Conservation (phyloP, 2,329 filamentous ascomycete species). For the Westerdykella sp. region DNA sequence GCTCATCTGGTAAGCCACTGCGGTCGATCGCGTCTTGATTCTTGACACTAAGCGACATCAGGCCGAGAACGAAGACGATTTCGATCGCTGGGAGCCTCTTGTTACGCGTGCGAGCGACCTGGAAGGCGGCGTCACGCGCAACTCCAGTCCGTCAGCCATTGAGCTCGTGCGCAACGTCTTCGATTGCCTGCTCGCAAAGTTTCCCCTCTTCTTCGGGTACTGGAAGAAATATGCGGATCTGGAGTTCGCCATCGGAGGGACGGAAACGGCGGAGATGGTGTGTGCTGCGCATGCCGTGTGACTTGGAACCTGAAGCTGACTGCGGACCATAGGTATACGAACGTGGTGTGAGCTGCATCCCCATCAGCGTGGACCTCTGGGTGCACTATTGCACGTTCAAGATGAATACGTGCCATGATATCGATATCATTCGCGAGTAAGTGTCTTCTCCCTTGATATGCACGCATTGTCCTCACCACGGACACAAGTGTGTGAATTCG, state of each 20-base stretch:
- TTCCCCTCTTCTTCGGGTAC: slow-evolving; percentile 92
- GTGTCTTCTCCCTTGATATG: slow-evolving; percentile 46
- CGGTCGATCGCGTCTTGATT: background rate
- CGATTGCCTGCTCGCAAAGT: slow-evolving; percentile 89
- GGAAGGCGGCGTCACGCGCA: slow-evolving; percentile 90
- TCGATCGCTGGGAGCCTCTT: slow-evolving; percentile 91
- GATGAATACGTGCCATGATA: slow-evolving; percentile 91
- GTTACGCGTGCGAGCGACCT: slow-evolving; percentile 75
- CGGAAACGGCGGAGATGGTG: slow-evolving; percentile 96
- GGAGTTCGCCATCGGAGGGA: slow-evolving; percentile 93
- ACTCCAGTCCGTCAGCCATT: slow-evolving; percentile 91
- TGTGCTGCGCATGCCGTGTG: slow-evolving; percentile 3
- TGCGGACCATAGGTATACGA: slow-evolving; percentile 70
- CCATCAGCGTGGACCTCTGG: slow-evolving; percentile 93
- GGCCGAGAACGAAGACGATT: slow-evolving; percentile 74
- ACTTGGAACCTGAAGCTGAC: background rate
- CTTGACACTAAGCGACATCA: slow-evolving; percentile 21
- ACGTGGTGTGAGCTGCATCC: slow-evolving; percentile 86
- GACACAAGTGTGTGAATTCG: background rate
- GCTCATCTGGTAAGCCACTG: slow-evolving; percentile 62
- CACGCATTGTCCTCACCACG: background rate
- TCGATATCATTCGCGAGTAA: slow-evolving; percentile 99
- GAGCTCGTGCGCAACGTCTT: slow-evolving; percentile 80
- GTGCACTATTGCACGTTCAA: slow-evolving; percentile 97
- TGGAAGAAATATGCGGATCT: slow-evolving; percentile 99